Base-by-base conservation (phyloP, 23 red algal genomes). In the Agarophyton chilense region DNA sequence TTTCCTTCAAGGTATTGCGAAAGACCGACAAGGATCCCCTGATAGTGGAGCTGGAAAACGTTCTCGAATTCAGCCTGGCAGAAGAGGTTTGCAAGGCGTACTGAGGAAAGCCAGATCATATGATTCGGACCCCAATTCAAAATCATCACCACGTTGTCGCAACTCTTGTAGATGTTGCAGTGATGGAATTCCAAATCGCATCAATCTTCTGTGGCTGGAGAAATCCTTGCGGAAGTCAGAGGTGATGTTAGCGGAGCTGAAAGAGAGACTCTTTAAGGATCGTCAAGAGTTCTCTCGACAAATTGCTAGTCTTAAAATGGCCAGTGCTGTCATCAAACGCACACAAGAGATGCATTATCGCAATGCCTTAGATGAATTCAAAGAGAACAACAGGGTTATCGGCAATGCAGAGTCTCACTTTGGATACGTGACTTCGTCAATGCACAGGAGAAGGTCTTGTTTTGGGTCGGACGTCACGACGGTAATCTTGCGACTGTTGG, bases 261-360 rank as follows among this genome's bases (percentile, higher is more conserved):
- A 32, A 32, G 65, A 43, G 19, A 72, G 36, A 28, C 65, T 32
- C 2, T 32, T 17, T 12, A 72, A 72, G 17, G 39, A 43, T 28
- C 65, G 65, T 72, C 36, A n/a, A 16, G 39, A 72, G 35, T 72
- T 72, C 42, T 72, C 65, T 24, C 65, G 34, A 18, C 36, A 72
- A 44, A 72, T 72, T 43, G 65, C 12, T 19, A 35, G 36, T 24
- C 65, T 72, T 44, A 72, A 72, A 13, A 40, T 10, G 16, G 29
- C 36, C 40, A 32, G 36, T 72, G 45, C 45, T 1, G 13, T 19
- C 9, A 19, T 79, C 9, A 38, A 79, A 49, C 68, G 31, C 19
- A 65, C 68, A 2, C 84, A 75, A 36, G 84, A 88, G 52, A 63
- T 88, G 22, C 84, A 78, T 45, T 88, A 72, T 45, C 68, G 50